phyloP scores from a whole-genome alignment of 1,284 basidiomycete genomes.

The Gomphus sp. region DNA sequence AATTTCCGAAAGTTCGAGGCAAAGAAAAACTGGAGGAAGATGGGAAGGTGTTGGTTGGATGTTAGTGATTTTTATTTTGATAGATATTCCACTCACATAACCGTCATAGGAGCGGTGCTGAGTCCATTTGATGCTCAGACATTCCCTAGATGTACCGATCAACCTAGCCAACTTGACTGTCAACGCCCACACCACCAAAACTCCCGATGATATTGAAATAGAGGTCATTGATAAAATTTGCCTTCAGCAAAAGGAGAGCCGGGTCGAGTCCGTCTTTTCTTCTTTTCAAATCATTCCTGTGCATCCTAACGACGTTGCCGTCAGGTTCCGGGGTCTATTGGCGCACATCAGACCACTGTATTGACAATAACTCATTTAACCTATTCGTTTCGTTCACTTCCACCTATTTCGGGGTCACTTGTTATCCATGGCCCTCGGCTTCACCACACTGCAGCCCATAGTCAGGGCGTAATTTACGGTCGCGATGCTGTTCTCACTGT shows the following conservation, averaged over 20 bases:
- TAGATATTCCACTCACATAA: neutral
- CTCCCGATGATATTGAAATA: conserved; percentile 38
- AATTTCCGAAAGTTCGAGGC: conserved; percentile 48
- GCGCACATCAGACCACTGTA: conserved; percentile 36
- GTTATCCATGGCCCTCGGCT: conserved; percentile 55
- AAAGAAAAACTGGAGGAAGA: conserved; percentile 42
- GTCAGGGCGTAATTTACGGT: conserved; percentile 55
- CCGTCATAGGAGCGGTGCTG: conserved; percentile 54
- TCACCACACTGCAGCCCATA: conserved; percentile 60
- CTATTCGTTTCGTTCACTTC: conserved; percentile 60
- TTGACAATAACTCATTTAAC: conserved; percentile 46
- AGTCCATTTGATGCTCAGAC: conserved; percentile 59
- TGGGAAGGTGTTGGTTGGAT: conserved; percentile 52
- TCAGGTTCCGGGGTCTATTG: conserved; percentile 58
- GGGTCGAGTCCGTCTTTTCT: conserved; percentile 25
- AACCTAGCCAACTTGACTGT: conserved; percentile 53
- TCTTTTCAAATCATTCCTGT: conserved; percentile 1
- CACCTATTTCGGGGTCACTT: conserved; percentile 53
- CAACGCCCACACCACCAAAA: conserved; percentile 30
- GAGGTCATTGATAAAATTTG: conserved; percentile 50
- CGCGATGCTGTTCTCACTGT: conserved; percentile 48
- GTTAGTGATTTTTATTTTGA: conserved; percentile 27
- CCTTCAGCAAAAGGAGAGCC: conserved; percentile 48
- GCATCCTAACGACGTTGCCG: neutral
- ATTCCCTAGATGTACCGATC: conserved; percentile 64